phyloP scores from a whole-genome alignment of 2,329 filamentous ascomycete genomes.

The Botryosphaeria agaves region DNA sequence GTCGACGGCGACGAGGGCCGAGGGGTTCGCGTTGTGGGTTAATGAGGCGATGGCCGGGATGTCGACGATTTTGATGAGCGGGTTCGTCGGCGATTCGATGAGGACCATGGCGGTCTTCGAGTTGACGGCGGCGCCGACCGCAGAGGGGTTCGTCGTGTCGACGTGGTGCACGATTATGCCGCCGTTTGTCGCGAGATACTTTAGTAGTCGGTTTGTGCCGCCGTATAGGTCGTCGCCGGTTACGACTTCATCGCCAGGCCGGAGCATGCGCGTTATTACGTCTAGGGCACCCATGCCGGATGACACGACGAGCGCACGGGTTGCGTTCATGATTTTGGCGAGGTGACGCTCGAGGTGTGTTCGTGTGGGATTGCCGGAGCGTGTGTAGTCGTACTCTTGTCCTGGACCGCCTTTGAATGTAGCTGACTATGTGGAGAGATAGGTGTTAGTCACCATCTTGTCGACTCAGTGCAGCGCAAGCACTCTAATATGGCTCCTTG shows the following conservation, averaged over 20 bases:
- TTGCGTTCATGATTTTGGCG: conserved; percentile 97
- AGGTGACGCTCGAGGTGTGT: conserved; percentile 92
- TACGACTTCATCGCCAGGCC: conserved; percentile 89
- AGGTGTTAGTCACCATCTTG: too few species aligned
- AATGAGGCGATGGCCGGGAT: conserved; percentile 61
- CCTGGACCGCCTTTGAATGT: conserved; percentile 94
- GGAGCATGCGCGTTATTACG: conserved; percentile 80
- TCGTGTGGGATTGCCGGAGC: conserved; percentile 89
- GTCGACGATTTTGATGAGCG: conserved; percentile 94
- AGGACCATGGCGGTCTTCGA: conserved; percentile 88
- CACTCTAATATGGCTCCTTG: too few species aligned
- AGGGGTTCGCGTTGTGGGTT: conserved; percentile 60
- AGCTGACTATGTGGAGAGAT: conserved; percentile 41
- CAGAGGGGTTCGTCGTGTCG: conserved; percentile 68
- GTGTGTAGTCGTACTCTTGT: conserved; percentile 92
- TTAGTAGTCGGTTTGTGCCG: conserved; percentile 82
- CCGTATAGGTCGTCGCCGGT: conserved; percentile 96
- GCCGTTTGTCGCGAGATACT: conserved; percentile 75
- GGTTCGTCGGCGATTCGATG: conserved; percentile 92
- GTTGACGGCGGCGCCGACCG: conserved; percentile 50
- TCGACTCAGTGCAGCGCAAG: too few species aligned
- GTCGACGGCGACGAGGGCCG: conserved; percentile 77
- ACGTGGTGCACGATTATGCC: conserved; percentile 93
- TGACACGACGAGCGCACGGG: conserved; percentile 77
- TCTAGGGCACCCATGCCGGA: conserved; percentile 96